Conservation (phyloP, 176 grass and related monocot species). For the Poa annua region DNA sequence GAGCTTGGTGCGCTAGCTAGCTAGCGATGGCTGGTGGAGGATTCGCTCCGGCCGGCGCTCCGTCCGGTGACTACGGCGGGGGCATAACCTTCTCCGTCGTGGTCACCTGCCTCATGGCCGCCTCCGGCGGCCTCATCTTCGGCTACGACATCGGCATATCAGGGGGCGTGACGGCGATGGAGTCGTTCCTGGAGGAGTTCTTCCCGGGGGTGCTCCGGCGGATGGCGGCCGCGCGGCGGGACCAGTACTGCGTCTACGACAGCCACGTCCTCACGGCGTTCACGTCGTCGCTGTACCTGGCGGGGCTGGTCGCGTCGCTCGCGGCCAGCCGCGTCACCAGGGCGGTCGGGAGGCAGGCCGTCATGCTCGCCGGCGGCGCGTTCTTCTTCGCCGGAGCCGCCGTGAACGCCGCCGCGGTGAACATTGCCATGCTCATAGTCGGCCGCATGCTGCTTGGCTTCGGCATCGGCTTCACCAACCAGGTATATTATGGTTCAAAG, state of each 20-base stretch:
- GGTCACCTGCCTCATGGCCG: constrained; percentile 71
- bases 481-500: constrained; percentile 41
- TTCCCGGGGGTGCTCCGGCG: constrained; percentile 55
- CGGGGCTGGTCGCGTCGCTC: constrained; percentile 55
- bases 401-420: constrained; percentile 59
- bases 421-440: constrained; percentile 76
- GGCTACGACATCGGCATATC: constrained; percentile 81
- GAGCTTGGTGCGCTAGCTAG: not conserved
- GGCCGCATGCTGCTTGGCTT: constrained; percentile 70
- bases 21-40: constrained; percentile 46
- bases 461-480: constrained; percentile 75
- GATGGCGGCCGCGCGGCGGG: constrained; percentile 48
- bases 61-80: constrained; percentile 52
- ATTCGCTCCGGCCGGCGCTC: not conserved
- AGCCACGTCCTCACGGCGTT: constrained; percentile 65
- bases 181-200: constrained; percentile 59
- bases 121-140: constrained; percentile 75
- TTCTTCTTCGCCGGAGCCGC: constrained; percentile 58
- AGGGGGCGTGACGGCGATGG: constrained; percentile 76
- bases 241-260: constrained; percentile 75
- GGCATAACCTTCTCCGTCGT: constrained; percentile 61
- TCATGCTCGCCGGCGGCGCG: constrained; percentile 63
- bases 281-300: constrained; percentile 77
- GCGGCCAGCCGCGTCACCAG: constrained; percentile 60
- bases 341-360: constrained; percentile 57